Conservation (phyloP, 1,139 yeast species). For the Candida sp. region DNA sequence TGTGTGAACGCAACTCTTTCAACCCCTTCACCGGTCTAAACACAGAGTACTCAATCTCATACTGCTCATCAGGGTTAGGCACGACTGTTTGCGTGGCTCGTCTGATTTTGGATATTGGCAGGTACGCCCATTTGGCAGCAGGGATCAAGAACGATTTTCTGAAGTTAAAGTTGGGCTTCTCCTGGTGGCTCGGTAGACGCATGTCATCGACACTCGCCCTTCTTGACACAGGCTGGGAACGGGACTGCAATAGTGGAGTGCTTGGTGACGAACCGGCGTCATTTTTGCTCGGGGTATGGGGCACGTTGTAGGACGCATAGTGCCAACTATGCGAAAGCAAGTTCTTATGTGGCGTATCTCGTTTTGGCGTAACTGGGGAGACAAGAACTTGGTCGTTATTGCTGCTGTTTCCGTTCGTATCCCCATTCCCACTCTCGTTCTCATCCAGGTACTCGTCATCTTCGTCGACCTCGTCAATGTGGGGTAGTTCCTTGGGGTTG, state of each 20-base stretch:
- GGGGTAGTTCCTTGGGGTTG: background rate
- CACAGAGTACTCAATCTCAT: conserved; percentile 31
- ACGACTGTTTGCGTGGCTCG: background rate
- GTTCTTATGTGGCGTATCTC: background rate
- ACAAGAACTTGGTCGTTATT: background rate
- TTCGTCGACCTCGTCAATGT: conserved; percentile 1
- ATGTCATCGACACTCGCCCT: conserved; percentile 14
- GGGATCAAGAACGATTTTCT: conserved; percentile 29
- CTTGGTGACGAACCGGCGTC: conserved; percentile 9
- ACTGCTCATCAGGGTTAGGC: conserved; percentile 13
- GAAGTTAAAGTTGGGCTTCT: conserved; percentile 16
- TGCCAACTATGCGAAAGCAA: conserved; percentile 10
- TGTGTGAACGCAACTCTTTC: conserved; percentile 19
- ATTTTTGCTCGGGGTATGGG: background rate
- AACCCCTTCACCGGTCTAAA: conserved; percentile 24
- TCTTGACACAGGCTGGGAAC: conserved; percentile 16
- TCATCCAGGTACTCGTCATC: background rate
- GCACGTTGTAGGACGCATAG: conserved; percentile 1
- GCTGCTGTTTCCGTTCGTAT: background rate
- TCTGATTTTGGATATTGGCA: conserved; percentile 19
- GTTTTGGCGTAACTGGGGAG: background rate
- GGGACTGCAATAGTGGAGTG: conserved; percentile 7
- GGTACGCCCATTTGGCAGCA: conserved; percentile 32
- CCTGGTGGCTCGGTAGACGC: conserved; percentile 7
- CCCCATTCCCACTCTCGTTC: background rate